phyloP scores from a whole-genome alignment of 2,329 filamentous ascomycete species.

The Mycosphaerella sp. region DNA sequence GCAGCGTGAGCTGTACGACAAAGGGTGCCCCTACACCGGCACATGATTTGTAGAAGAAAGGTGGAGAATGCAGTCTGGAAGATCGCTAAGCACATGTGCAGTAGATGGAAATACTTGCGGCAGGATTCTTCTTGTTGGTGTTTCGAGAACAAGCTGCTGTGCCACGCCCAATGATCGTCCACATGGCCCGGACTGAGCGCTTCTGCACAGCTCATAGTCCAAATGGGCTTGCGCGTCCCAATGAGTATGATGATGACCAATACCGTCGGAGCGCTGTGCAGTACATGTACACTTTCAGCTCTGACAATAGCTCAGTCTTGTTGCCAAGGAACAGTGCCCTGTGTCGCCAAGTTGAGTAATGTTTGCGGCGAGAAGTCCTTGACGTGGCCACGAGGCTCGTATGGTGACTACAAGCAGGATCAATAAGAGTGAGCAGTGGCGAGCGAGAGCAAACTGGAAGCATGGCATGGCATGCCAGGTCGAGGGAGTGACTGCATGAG shows the following conservation, averaged over 20 bases:
- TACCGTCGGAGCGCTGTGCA: too few species aligned
- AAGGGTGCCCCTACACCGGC: background rate
- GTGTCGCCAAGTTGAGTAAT: constrained; percentile 1
- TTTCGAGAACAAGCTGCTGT: background rate
- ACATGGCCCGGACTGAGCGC: constrained; percentile 3
- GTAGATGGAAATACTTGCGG: background rate
- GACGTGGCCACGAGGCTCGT: background rate
- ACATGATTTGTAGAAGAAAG: background rate
- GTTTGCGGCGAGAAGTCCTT: constrained; percentile 1
- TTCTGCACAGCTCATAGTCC: constrained; percentile 1
- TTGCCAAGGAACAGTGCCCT: background rate
- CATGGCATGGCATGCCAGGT: too few species aligned
- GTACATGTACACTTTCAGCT: too few species aligned
- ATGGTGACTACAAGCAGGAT: constrained; percentile 8
- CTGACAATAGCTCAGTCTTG: background rate
- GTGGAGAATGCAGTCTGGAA: background rate
- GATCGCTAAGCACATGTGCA: constrained; percentile 3
- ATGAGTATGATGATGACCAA: background rate
- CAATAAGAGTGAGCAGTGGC: constrained; percentile 1
- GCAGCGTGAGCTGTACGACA: background rate
- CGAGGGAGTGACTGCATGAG: too few species aligned
- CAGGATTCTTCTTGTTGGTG: background rate
- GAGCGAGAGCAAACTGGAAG: too few species aligned
- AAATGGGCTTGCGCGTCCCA: background rate
- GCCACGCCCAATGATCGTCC: background rate